Base-by-base conservation (phyloP, 1,139 yeast species). In the Kurtzmaniella quercitrusa region DNA sequence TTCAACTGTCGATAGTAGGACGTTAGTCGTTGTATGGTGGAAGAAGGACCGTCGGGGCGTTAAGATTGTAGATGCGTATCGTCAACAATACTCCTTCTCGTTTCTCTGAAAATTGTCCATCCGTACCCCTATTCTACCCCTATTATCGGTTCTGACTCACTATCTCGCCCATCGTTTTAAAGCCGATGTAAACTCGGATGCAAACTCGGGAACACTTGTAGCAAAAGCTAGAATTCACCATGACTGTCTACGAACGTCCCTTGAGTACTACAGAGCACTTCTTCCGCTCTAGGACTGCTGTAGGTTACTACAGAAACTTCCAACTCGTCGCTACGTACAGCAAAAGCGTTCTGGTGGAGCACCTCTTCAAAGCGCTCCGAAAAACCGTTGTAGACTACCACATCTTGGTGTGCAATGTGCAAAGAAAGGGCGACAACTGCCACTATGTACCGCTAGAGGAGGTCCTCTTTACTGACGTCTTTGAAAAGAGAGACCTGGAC, bases 211-310 rank as follows among this genome's bases (percentile, higher is more conserved):
- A n/a, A n/a, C n/a, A n/a, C n/a, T n/a, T n/a, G n/a, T n/a, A n/a
- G n/a, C n/a, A n/a, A n/a, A n/a, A n/a, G n/a, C n/a, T n/a, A n/a
- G n/a, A n/a, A n/a, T n/a, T n/a, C n/a, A n/a, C n/a, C 14, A 41
- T 37, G 40, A 29, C 37, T 5, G 34, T 41, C 8, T 40, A 17
- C 17, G 38, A 36, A 36, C 40, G 68, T 34, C 64, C 64, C 0
- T 59, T 71, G 46, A 63, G 73, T 41, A 45, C 51, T 5, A 55
- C 57, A n/a, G 77, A 72, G 46, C 61, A 66, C 50, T 66, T 66
- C 50, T 66, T 63, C 46, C 54, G 75, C 25, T 60, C 62, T 34
- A 51, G 77, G 44, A 64, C 66, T 6, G 62, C 62, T 5, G 50
- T 49, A 40, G 57, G 58, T 7, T 63, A 54, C 50, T 71, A 62